Percentiles rank a stretch among this genome's conserved stretches.
Evolutionary conservation across 345 rosid species (phyloP).

Genomic region (Firmiana major): DNA sequence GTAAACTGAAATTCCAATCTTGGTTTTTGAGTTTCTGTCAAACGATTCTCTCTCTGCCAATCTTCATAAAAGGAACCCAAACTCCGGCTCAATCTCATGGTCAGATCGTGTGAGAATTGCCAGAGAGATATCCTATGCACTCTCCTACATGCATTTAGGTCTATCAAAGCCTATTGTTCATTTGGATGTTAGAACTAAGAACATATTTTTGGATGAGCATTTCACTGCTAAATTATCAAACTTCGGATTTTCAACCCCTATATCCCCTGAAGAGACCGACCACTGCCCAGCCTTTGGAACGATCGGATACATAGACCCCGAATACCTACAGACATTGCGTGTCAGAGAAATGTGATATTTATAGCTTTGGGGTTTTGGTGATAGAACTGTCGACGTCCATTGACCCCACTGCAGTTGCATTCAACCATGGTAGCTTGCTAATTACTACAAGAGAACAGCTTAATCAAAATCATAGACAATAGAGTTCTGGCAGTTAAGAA

Average conservation of each 20-base stretch:
- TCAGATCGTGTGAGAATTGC: neutral
- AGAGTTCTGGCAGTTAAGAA: neutral
- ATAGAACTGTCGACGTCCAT: neutral
- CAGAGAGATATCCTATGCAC: neutral
- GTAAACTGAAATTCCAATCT: neutral
- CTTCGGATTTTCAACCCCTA: neutral
- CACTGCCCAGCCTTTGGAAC: neutral
- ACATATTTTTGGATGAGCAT: neutral
- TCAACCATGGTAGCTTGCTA: neutral
- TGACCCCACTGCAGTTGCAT: neutral
- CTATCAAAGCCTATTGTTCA: neutral
- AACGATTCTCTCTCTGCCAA: neutral
- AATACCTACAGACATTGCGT: neutral
- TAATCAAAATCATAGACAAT: neutral
- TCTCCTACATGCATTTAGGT: neutral
- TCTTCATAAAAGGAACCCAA: neutral
- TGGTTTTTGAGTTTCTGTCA: neutral
- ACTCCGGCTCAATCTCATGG: neutral
- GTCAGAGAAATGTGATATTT: slow-evolving; percentile 12
- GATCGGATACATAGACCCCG: neutral
- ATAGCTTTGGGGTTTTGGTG: slow-evolving; percentile 4
- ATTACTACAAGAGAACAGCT: neutral
- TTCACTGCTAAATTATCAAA: neutral
- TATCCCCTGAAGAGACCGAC: neutral
- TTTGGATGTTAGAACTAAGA: neutral